Base-by-base conservation (phyloP, 106 monocot genomes). In the Posidonia australis region DNA sequence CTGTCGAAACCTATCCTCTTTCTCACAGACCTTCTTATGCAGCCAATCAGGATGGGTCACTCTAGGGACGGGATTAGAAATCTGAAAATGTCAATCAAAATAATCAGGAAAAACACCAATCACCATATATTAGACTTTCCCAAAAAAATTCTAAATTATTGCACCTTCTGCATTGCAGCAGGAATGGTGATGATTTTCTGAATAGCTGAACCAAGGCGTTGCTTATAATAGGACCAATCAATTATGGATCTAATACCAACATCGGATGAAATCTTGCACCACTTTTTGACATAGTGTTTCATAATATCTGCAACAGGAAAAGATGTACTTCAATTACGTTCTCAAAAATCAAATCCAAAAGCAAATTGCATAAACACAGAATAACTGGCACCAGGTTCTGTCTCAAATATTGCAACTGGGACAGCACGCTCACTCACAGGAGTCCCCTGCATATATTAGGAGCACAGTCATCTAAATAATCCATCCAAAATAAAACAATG, bases 161-260 rank as follows among this genome's bases (percentile, higher is more conserved):
- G 51, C 14, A 90, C 94, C 86, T 96, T 96, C 76, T 96, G 94
- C 94, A 96, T 96, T 71, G 94, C 94, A 49, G 94, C 94, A 86
- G 94, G 94, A 80, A 96, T 96, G 10, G 90, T 90, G 51, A 96
- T 96, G 59, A 96, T 96, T 72, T 96, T 96, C 77, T 96, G 94
- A 73, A 96, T 90, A 41, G 90, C 70, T 42, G 94, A 96, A 70
- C 86, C 72, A 72, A 96, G 80, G 29, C 94, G 81, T 67, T 84
- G 87, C 70, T 82, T 90, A 66, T 96, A 96, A 59, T 96, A 96
- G 44, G 94, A 87, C 94, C 94, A 96, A 76, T 96, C 94, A 67
- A 96, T 65, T 64, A 96, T 90, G 12, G 86, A 90, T 47, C 94
- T 67, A 62, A 96, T 87, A 45, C 72, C 80, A 5, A 68, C 69